Evolutionary conservation across 2,329 filamentous ascomycete species (phyloP), one percentile per base, ranked within the genome.

Genomic region (Raffaelea deltoideospora): DNA sequence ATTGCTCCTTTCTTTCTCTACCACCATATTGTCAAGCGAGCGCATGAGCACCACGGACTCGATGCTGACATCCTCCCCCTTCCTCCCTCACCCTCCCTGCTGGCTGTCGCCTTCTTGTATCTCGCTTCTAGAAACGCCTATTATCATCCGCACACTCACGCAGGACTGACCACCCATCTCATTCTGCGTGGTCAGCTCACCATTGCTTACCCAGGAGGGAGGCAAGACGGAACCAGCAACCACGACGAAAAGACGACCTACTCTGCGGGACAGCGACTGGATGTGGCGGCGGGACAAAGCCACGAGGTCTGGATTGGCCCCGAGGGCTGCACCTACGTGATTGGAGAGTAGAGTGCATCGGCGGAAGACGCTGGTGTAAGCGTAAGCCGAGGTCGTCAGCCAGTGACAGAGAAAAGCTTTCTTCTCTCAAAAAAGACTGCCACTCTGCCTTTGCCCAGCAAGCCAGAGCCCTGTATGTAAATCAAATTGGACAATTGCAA

Each of bases 291-390:
- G 2, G 63, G 65, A 8, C 63, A 66, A 39, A 52, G 69, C 11
- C 79, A 84, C 46, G 76, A 83, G 55, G 78, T 83, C 1, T 81
- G 76, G 72, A 65, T 82, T 33, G 77, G 78, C 2, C 46, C 53
- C 1, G 58, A 69, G 41, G 79, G 79, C 0, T 83, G 79, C 52
- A 80, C 73, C 3, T 79, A 77, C 57, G 73, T 76, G 9, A 71
- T 75, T 49, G 71, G 74, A 33, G 72, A 76, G 57, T 41, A 35
- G 22, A 36, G 14, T 11, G n/a, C 17, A n/a, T 19, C 7, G 10
- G n/a, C 8, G 23, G 23, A 8, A 26, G 8, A 26, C 23, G 15
- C 7, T 13, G 15, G 9, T 18, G 8, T 19, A 9, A 10, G 28
- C 6, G 7, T 8, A 10, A 7, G 15, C 28, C 6, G n/a, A 30